Evolutionary conservation across 805 yeast genomes (phyloP).

Genomic region (Dipodascus albidus): DNA sequence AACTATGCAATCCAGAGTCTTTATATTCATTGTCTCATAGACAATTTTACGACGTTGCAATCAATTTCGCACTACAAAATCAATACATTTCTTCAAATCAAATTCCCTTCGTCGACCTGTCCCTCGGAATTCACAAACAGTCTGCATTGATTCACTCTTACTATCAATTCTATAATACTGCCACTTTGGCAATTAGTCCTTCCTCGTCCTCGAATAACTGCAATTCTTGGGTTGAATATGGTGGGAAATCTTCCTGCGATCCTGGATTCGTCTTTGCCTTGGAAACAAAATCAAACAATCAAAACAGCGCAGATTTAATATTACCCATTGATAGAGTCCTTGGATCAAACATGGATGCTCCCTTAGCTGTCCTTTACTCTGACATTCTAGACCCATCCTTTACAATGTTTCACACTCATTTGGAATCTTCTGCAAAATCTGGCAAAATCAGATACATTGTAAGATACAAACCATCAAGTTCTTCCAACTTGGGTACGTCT

Average conservation of each 20-base stretch:
- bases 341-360: conserved; percentile 37
- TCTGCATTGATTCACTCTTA: conserved; percentile 61
- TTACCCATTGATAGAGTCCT: conserved; percentile 51
- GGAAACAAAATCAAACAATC: conserved; percentile 36
- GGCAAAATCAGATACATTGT: conserved; percentile 67
- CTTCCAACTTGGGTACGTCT: no score
- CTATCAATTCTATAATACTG: conserved; percentile 36
- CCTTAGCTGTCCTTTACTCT: conserved; percentile 58
- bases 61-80: conserved; percentile 12
- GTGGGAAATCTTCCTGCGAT: conserved; percentile 48
- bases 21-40: conserved; percentile 6
- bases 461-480: conserved; percentile 69
- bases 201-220: conserved; percentile 24
- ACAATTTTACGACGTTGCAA: conserved; percentile 12
- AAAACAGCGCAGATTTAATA: conserved; percentile 19
- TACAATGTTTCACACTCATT: conserved; percentile 42
- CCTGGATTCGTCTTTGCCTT: conserved; percentile 71
- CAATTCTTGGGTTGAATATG: conserved; percentile 39
- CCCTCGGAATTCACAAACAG: conserved; percentile 35
- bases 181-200: conserved; percentile 21
- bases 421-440: conserved; percentile 45
- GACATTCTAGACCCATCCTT: conserved; percentile 42
- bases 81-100: conserved; percentile 11
- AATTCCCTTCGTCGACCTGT: conserved; percentile 27
- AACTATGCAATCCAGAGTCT: background rate